These are phyloP conservation scores for Calycina herbarum DNA, from an alignment of 2,329 filamentous ascomycete species.

Conservation along the genomic window DNA sequence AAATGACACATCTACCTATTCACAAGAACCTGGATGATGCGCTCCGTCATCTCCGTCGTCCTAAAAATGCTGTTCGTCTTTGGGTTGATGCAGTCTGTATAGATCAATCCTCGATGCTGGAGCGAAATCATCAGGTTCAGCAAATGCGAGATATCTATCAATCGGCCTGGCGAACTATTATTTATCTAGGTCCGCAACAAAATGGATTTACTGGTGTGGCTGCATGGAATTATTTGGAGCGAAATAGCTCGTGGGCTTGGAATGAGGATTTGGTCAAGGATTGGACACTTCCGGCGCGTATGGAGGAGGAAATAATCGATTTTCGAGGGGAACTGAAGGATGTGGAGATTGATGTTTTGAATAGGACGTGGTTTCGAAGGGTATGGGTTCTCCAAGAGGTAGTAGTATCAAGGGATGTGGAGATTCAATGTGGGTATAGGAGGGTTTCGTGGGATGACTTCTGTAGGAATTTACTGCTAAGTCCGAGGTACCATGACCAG, in stretches of 20 bases:
- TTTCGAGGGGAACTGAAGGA: background rate
- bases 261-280: background rate
- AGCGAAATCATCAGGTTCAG: background rate
- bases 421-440: background rate
- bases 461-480: background rate
- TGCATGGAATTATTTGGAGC: background rate
- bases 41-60: background rate
- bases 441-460: background rate
- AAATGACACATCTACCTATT: background rate
- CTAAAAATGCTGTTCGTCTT: background rate
- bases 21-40: background rate
- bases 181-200: background rate
- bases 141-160: background rate
- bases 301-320: background rate
- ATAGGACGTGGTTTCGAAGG: background rate
- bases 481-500: background rate
- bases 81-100: background rate
- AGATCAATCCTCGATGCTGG: background rate
- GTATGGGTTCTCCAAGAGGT: background rate
- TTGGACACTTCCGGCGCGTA: background rate
- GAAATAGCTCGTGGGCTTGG: background rate
- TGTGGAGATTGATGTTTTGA: background rate
- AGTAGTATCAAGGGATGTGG: background rate
- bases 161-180: background rate
- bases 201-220: background rate